Evolutionary conservation across 2,329 filamentous ascomycete genomes (phyloP), one percentile per base, ranked within the genome.

Genomic region (Microsporum canis): DNA sequence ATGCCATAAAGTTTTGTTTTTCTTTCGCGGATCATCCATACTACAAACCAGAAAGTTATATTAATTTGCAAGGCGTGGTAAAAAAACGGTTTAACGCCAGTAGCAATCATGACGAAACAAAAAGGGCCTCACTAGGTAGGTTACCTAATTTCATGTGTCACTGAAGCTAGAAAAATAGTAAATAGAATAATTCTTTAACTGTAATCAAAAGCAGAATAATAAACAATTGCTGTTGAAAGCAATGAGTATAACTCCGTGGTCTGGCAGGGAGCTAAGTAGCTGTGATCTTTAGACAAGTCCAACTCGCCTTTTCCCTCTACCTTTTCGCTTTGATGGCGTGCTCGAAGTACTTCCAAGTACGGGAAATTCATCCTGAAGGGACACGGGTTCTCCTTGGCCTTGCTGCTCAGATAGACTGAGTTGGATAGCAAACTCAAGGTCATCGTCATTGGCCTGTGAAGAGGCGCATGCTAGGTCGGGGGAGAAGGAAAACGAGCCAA

Each of bases 381-480:
- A 68, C 56, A 4, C 57, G 4, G 47, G 27, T 12, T 57, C 45
- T 5, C 1, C 14, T 23, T 36, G 53, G n/a, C 27, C 34, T 41
- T 80, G 75, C 65, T 83, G 79, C 66, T 86, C 83, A 0, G 78
- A 83, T 57, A 86, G 73, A 69, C 84, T 86, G 31, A 86, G 69
- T 69, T 84, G 82, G 63, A 86, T 72, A 0, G 84, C 84, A 68
- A 83, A 82, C 63, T 85, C 82, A 36, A 87, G 68, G 70, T 86
- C 84, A 51, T 79, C 77, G 64, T 81, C 72, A 67, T 84, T 81
- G 43, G 73, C 66, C 69, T 75, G 71, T 64, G 71, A 72, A 17
- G 71, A 65, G 60, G 68, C 64, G 4, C 61, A 59, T 1, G 62
- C 55, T 12, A 33, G 17, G 43, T 63, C 64, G 23, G 62, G 49